Evolutionary conservation across 2,329 filamentous ascomycete species (phyloP).

Genomic region (Colletotrichum caudatum): DNA sequence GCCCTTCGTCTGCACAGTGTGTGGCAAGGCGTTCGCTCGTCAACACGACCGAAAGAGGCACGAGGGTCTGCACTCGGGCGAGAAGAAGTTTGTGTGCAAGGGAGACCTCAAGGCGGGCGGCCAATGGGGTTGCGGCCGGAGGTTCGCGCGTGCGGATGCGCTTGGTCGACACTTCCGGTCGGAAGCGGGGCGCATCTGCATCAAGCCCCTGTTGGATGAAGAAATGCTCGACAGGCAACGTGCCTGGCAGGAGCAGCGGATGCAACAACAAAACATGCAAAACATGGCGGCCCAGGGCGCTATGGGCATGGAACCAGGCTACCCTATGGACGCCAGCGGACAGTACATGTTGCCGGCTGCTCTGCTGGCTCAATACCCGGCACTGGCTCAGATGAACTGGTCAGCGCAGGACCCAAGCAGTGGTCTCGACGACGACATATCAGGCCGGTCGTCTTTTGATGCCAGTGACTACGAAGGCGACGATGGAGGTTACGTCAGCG

Average conservation of each 20-base stretch:
- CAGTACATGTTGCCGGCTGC: constrained; percentile 85
- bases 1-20: constrained; percentile 96
- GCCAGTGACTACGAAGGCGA: constrained; percentile 82
- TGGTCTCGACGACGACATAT: constrained; percentile 81
- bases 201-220: constrained; percentile 96
- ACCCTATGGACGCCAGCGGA: constrained; percentile 66
- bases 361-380: constrained; percentile 90
- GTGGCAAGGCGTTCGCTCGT: constrained; percentile 95
- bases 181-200: constrained; percentile 94
- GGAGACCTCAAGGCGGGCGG: constrained; percentile 86
- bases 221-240: constrained; percentile 87
- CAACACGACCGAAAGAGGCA: constrained; percentile 98
- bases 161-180: constrained; percentile 94
- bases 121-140: constrained; percentile 91
- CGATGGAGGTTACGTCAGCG: constrained; percentile 75
- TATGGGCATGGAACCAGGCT: constrained; percentile 72
- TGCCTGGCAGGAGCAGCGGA: constrained; percentile 78
- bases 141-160: constrained; percentile 95
- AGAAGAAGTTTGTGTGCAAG: constrained; percentile 98
- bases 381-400: constrained; percentile 92
- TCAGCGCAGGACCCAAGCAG: constrained; percentile 72
- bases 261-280: constrained; percentile 73
- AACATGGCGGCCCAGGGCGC: constrained; percentile 65
- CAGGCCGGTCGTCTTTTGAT: constrained; percentile 84
- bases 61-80: constrained; percentile 93